phyloP scores from a whole-genome alignment of 164 flowering plant species.

The Umbellularia californica region DNA sequence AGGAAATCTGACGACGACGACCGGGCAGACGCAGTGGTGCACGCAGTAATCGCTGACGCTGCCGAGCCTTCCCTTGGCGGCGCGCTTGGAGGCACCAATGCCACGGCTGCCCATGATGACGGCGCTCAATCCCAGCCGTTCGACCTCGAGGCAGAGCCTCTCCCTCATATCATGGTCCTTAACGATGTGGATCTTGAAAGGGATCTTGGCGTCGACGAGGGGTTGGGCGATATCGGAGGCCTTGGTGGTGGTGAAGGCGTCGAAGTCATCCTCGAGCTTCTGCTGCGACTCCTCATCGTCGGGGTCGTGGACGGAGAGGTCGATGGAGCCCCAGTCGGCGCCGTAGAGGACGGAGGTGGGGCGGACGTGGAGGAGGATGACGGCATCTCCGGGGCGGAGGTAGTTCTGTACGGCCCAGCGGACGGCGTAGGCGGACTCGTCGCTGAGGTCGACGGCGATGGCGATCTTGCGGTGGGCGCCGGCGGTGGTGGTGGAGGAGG shows the following conservation, averaged over 20 bases:
- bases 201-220: slow-evolving; percentile 48
- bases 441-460: slow-evolving; percentile 78
- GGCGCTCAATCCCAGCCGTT: slow-evolving; percentile 66
- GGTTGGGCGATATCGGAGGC: slow-evolving; percentile 49
- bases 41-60: slow-evolving; percentile 86
- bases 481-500: slow-evolving; percentile 23
- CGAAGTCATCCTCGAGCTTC: slow-evolving; percentile 63
- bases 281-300: slow-evolving; percentile 34
- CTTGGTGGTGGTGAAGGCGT: slow-evolving; percentile 47
- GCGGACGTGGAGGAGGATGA: slow-evolving; percentile 70
- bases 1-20: slow-evolving; percentile 68
- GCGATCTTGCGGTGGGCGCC: slow-evolving; percentile 51
- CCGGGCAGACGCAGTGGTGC: slow-evolving; percentile 78
- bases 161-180: slow-evolving; percentile 85
- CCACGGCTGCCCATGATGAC: slow-evolving; percentile 87
- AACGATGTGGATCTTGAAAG: slow-evolving; percentile 67
- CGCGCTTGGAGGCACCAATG: slow-evolving; percentile 49
- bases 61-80: slow-evolving; percentile 49
- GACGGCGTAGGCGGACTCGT: slow-evolving; percentile 79
- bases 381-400: slow-evolving; percentile 75
- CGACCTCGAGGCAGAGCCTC: slow-evolving; percentile 76
- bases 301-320: slow-evolving; percentile 21
- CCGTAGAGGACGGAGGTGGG: slow-evolving; percentile 76
- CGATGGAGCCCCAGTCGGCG: slow-evolving; percentile 72
- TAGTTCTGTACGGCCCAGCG: slow-evolving; percentile 84